Conservation (phyloP, 352 stramenopile species). For the Phytophthora aleatoria region DNA sequence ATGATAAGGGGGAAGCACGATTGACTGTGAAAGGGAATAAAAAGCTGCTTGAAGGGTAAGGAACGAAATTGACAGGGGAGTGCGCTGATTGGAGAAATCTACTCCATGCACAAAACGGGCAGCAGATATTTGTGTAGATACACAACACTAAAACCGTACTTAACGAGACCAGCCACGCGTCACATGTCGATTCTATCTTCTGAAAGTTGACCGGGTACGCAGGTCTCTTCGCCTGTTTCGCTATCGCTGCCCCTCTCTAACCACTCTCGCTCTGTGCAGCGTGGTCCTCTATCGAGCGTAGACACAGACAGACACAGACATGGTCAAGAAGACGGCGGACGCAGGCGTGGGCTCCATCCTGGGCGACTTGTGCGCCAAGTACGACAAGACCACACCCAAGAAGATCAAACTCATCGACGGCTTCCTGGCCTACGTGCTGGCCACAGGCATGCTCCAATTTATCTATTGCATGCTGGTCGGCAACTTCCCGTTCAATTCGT, state of each 20-base stretch:
- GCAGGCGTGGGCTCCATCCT: conserved; percentile 57
- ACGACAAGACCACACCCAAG: conserved; percentile 84
- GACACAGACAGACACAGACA: conserved; percentile 13
- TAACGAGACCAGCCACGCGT: background rate
- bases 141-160: conserved; percentile 1
- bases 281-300: conserved; percentile 17
- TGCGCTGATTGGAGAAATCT: too few relatives aligned
- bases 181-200: conserved; percentile 2
- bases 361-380: conserved; percentile 69
- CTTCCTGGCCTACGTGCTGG: conserved; percentile 90
- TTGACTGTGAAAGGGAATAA: too few relatives aligned
- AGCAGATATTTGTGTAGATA: background rate
- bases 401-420: conserved; percentile 92
- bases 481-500: conserved; percentile 94
- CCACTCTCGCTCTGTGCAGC: background rate
- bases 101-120: background rate
- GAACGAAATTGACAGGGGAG: too few relatives aligned
- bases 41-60: too few relatives aligned
- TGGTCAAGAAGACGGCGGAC: conserved; percentile 42
- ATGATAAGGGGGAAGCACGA: conserved; percentile 13
- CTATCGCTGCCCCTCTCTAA: background rate
- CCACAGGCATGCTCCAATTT: conserved; percentile 90
- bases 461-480: conserved; percentile 91
- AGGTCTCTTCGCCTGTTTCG: background rate
- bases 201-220: conserved; percentile 13